Evolutionary conservation across 352 stramenopile genomes (phyloP), one percentile per base, ranked within the genome.

Genomic region (Phytophthora ohioensis): DNA sequence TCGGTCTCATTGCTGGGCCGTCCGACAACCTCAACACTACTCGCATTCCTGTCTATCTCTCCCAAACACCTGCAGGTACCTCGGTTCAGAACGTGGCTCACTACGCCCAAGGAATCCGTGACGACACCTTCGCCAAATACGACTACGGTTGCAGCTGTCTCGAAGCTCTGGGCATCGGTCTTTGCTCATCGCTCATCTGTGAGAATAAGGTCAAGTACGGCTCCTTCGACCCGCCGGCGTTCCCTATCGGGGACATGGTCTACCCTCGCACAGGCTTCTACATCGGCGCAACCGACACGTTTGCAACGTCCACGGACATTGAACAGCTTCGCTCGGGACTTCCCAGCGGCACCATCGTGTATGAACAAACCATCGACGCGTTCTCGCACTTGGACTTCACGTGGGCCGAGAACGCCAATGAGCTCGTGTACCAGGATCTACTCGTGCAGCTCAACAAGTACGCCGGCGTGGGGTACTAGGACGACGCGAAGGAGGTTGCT

Each of bases 331-430:
- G 75, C 31, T 57, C 66, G 0, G 55, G 54, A 21, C 67, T 86
- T 10, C 78, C 78, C 5, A 31, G 35, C 8, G 66, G 70, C 52
- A 85, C 80, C n/a, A 64, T 85, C 42, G 56, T 85, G 30, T 53
- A 65, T 15, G 80, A 85, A 49, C 64, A 80, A 51, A 57, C 70
- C 5, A 51, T 81, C 45, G 55, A 80, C 5, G 41, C 57, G 21
- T 81, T 81, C 59, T 85, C 80, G 55, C 80, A 86, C 57, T 41
- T 88, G 43, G 80, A 88, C 74, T 88, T 85, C 61, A 82, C 80
- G 30, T 85, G 80, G 80, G 73, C 75, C 3, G 54, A 59, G 41
- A 85, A 84, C 36, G 71, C 64, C 15, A 73, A 70, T n/a, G 65
- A 84, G 15, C 67, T 67, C 34, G 60, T 88, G 43, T 86, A 86